These are phyloP conservation scores for Mentha longifolia DNA, from an alignment of 257 asterid species.

Conservation along the genomic window DNA sequence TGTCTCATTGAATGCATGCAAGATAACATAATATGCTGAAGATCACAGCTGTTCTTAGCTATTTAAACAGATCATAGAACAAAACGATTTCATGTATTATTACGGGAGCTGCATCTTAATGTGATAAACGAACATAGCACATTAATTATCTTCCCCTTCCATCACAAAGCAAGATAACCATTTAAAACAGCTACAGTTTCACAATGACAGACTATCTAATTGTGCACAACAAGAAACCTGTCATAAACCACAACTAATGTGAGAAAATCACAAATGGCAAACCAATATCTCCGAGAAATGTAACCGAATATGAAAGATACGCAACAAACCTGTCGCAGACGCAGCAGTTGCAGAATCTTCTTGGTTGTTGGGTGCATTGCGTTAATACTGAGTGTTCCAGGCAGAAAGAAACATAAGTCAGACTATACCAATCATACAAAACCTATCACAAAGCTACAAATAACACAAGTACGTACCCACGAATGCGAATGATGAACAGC, in stretches of 20 bases:
- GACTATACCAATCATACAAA: conserved; percentile 11
- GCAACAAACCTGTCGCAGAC: conserved; percentile 31
- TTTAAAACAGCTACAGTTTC: not conserved
- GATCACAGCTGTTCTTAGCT: not conserved
- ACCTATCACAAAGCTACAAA: not conserved
- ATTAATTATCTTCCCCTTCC: not conserved
- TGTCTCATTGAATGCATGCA: not conserved
- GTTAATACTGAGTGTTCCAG: conserved; percentile 42
- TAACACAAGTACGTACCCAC: conserved; percentile 53
- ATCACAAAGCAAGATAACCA: not conserved
- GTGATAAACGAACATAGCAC: not conserved
- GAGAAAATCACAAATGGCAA: not conserved
- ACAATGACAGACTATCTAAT: not conserved
- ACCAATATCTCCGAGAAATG: not conserved
- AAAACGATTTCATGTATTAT: not conserved
- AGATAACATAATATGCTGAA: not conserved
- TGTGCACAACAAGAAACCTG: not conserved
- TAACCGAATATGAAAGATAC: not conserved
- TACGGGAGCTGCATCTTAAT: not conserved
- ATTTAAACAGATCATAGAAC: not conserved
- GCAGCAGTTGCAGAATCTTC: conserved; percentile 53
- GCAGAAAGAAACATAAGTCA: not conserved
- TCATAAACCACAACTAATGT: not conserved
- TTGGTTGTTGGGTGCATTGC: conserved; percentile 51
- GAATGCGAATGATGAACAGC: conserved; percentile 65